A percentile compares a stretch with the other conserved stretches of the same genome.
phyloP scores from a whole-genome alignment of 2,329 filamentous ascomycete genomes.

The Talaromyces atroroseus region DNA sequence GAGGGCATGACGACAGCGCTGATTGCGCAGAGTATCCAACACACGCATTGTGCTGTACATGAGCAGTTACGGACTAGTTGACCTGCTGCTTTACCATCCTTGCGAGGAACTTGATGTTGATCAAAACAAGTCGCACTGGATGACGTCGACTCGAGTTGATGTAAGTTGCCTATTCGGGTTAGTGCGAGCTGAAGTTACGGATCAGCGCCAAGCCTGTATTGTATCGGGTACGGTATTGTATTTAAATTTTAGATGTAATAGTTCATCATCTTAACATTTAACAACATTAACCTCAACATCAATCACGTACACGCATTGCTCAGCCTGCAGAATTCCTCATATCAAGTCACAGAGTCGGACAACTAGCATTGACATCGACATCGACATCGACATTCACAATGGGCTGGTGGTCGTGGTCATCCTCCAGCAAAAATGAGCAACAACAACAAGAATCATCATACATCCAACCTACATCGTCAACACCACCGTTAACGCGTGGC shows the following conservation, averaged over 20 bases:
- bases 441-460: slow-evolving; percentile 11
- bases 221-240: background rate
- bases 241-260: background rate
- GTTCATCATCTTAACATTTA: background rate
- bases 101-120: background rate
- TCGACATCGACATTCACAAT: slow-evolving; percentile 22
- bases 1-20: background rate
- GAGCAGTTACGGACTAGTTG: background rate
- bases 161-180: background rate
- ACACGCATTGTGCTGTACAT: slow-evolving; percentile 1
- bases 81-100: background rate
- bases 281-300: background rate
- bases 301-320: too few species aligned
- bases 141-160: background rate
- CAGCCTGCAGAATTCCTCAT: too few species aligned
- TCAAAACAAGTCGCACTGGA: background rate
- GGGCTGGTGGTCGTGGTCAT: slow-evolving; percentile 44
- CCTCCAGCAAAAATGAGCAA: slow-evolving; percentile 16
- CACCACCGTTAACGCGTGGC: slow-evolving; percentile 33
- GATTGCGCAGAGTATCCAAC: background rate
- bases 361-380: too few species aligned
- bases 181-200: background rate
- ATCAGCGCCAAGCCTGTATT: background rate
- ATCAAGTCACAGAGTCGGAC: too few species aligned
- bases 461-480: slow-evolving; percentile 19